phyloP scores from a whole-genome alignment of 306 rosid genomes.

The Dicorynia guianensis region DNA sequence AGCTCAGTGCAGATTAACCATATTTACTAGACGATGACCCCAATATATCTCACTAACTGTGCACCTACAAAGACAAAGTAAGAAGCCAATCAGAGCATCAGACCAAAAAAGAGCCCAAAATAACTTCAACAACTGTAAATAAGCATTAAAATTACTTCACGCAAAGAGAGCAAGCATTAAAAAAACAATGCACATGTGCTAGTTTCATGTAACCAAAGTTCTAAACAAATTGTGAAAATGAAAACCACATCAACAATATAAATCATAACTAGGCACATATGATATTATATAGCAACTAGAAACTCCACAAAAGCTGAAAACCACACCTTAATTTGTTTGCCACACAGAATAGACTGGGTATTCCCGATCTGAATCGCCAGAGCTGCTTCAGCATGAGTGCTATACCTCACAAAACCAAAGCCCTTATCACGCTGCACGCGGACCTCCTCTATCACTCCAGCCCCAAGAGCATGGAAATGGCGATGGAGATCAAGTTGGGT shows the following conservation, averaged over 20 bases:
- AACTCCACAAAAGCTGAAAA: slow-evolving; percentile 11
- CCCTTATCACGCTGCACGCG: slow-evolving; percentile 98
- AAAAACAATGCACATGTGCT: too few species aligned
- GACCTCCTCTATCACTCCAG: slow-evolving; percentile 95
- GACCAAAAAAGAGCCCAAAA: too few species aligned
- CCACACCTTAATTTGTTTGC: slow-evolving; percentile 85
- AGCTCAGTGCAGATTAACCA: too few species aligned
- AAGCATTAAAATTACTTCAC: too few species aligned
- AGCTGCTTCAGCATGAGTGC: slow-evolving; percentile 90
- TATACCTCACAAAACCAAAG: slow-evolving; percentile 94
- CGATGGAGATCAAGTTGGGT: slow-evolving; percentile 93
- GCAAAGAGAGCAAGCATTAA: too few species aligned
- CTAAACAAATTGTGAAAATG: too few species aligned
- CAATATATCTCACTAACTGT: too few species aligned
- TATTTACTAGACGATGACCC: too few species aligned
- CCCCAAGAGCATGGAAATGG: slow-evolving; percentile 88
- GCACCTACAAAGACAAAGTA: too few species aligned
- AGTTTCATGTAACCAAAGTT: too few species aligned
- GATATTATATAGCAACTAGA: not conserved
- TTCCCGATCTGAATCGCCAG: slow-evolving; percentile 96
- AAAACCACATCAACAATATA: not conserved
- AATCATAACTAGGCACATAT: not conserved
- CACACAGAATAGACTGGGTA: slow-evolving; percentile 70
- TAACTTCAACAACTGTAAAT: too few species aligned
- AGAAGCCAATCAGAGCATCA: too few species aligned